Conservation (phyloP, 2,329 filamentous ascomycete genomes). For the Paracamarosporium sp. region DNA sequence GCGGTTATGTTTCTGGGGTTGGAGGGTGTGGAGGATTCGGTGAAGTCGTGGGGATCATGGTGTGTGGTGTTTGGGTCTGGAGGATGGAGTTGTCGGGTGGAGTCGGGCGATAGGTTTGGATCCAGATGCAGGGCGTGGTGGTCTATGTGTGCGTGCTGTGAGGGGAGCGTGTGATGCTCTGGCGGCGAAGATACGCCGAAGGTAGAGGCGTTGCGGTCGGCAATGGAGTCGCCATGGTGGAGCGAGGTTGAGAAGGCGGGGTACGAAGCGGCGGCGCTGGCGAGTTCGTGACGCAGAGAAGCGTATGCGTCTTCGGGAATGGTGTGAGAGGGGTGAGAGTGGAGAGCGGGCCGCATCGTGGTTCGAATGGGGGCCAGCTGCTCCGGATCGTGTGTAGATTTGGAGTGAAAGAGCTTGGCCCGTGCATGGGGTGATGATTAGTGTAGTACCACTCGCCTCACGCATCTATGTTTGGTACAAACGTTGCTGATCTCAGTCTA, state of each 20-base stretch:
- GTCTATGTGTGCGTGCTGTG: constrained; percentile 13
- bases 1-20: background rate
- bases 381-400: constrained; percentile 20
- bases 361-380: constrained; percentile 7
- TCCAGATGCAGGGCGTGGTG: constrained; percentile 17
- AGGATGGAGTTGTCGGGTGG: background rate
- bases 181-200: constrained; percentile 18
- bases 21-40: background rate
- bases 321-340: constrained; percentile 13
- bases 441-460: too few species aligned
- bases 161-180: constrained; percentile 8
- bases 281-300: constrained; percentile 11
- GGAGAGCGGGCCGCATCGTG: constrained; percentile 18
- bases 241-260: constrained; percentile 23
- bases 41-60: constrained; percentile 8
- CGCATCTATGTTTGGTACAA: too few species aligned
- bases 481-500: too few species aligned
- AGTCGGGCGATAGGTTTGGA: constrained; percentile 8
- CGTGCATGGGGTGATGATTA: too few species aligned
- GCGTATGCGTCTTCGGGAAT: constrained; percentile 14
- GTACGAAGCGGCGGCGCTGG: constrained; percentile 18
- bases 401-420: constrained; percentile 10
- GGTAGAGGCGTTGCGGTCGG: constrained; percentile 19
- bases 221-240: constrained; percentile 23
- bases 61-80: background rate